Base-by-base conservation (phyloP, 2,329 filamentous ascomycete species). In the Fusarium tanahbumbuense region DNA sequence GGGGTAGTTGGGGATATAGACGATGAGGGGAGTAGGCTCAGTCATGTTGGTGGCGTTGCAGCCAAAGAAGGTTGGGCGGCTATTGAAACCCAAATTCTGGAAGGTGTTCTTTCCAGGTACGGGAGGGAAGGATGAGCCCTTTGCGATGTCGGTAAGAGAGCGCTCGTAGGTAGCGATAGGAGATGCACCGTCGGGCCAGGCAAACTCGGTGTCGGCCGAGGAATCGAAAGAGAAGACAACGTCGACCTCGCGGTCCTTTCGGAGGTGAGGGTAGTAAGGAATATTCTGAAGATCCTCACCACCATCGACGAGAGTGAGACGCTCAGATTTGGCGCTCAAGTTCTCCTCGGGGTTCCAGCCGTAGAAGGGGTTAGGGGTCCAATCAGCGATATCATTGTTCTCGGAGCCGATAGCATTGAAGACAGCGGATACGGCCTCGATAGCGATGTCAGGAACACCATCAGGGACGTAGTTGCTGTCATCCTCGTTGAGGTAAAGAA, bases 211-310 rank as follows among this genome's bases (percentile, higher is more conserved):
- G 78, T 92, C 89, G 72, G 87, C 88, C 8, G 85, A 86, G 55
- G 88, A 89, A 80, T 92, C 90, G 75, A 88, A 83, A 52, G 89
- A 88, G 77, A 91, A 85, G 75, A 92, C 84, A 55, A 91, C 86
- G 75, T 90, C 88, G 65, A 91, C 82, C 61, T 80, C 77, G 58
- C 88, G 85, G 9, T 81, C 71, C 27, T 81, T 82, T 10, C 85
- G 78, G 57, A 83, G 78, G 32, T 84, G 92, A 3, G 82, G 93
- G 77, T 93, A 88, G 10, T 95, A 84, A 8, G 93, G 93, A 48
- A 97, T 87, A 78, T 96, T 96, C 75, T 97, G 91, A 3, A 87
- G 78, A 78, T 96, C 93, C 76, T 93, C 88, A 25, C 93, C 93
- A 40, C 93, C 93, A 72, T 97, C 93, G 15, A 95, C 92, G 6